Base-by-base conservation (phyloP, 495 filamentous ascomycete genomes). In the Aspergillus nidulans region DNA sequence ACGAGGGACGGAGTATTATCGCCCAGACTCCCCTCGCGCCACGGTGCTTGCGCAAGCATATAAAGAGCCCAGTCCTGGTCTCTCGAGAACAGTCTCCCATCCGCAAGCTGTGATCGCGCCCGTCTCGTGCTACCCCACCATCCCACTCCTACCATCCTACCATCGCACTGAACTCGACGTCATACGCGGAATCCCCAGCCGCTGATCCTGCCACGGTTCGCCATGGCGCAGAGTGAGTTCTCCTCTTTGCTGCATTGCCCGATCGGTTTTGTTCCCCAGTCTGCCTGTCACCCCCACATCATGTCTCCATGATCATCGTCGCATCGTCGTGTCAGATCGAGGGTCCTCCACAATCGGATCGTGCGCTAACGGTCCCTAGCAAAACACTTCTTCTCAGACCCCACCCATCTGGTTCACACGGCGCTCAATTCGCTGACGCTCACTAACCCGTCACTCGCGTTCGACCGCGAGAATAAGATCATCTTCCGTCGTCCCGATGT, bases 351-450 rank as follows among this genome's bases (percentile, higher is more conserved):
- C 47, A 52, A 56, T 18, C 41, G 41, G 16, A 19, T 16, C 26
- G 52, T 59, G 40, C 59, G 42, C 53, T 56, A 55, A 63, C 38
- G 49, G 32, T 30, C 41, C 39, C 19, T 53, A 77, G 75, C 85
- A 59, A 95, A 95, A 73, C 94, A 98, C 74, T 98, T 97, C 79
- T 83, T 97, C 77, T 84, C 88, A 62, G 88, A 95, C 69, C 87
- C 94, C 21, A 83, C 79, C 52, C 78, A 87, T 59, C 81, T 97
- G 52, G 90, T 98, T 62, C 78, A 84, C 58, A 78, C 84, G 13
- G 87, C 91, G 16, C 84, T 98, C 20, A 78, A 85, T 56, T 83
- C 89, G 46, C 74, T 89, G 30, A 90, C 91, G 19, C 72, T 90
- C 47, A 90, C 87, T 43, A 97, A 98, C 70, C 94, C 94, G 7